These are phyloP conservation scores for Aureobasidium melanogenum DNA, from an alignment of 2,329 filamentous ascomycete genomes.

Conservation along the genomic window DNA sequence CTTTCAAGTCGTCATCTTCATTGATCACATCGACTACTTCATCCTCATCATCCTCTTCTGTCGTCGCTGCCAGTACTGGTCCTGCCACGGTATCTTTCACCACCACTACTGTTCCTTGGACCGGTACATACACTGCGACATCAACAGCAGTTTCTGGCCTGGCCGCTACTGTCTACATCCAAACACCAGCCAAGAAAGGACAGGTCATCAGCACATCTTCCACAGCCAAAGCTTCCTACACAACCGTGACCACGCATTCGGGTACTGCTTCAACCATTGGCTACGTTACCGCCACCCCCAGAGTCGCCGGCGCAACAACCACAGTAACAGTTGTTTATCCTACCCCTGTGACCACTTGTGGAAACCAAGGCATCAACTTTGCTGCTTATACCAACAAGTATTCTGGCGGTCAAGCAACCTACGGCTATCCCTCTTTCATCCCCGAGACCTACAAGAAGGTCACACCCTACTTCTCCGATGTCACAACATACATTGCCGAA, in stretches of 20 bases:
- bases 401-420: conserved; percentile 4
- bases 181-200: conserved; percentile 10
- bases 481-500: conserved; percentile 13
- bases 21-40: not conserved
- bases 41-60: not conserved
- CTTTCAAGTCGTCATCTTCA: not conserved
- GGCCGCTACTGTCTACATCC: conserved; percentile 12
- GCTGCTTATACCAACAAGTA: conserved; percentile 12
- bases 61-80: conserved; percentile 1
- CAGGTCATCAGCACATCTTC: not conserved
- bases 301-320: not conserved
- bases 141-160: conserved; percentile 10
- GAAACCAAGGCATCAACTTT: conserved; percentile 4
- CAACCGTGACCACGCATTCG: not conserved
- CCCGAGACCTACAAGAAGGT: conserved; percentile 11
- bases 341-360: not conserved
- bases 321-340: conserved; percentile 5
- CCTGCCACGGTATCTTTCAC: conserved; percentile 14
- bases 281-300: conserved; percentile 6
- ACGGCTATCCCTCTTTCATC: conserved; percentile 12
- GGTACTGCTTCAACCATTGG: conserved; percentile 5
- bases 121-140: conserved; percentile 7
- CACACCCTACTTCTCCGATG: not conserved
- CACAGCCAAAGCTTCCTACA: not conserved
- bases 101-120: conserved; percentile 14